Evolutionary conservation across 164 flowering plant species (phyloP).

Genomic region (Hamamelis virginiana): DNA sequence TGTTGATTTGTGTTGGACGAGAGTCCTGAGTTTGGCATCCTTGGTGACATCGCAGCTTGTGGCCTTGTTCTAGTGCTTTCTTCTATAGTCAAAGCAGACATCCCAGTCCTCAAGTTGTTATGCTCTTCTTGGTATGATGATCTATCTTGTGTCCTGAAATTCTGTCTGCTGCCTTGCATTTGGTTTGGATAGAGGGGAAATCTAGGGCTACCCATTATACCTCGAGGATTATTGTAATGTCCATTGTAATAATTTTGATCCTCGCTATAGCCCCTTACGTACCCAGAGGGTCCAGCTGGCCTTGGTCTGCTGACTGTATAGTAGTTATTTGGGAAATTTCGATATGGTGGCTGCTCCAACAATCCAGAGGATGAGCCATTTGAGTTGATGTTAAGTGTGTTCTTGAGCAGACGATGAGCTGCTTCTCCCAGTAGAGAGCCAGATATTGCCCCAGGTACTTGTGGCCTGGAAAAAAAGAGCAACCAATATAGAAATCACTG

Average conservation of each 20-base stretch:
- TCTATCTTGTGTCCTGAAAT: slow-evolving; percentile 40
- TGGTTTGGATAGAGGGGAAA: slow-evolving; percentile 33
- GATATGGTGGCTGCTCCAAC: slow-evolving; percentile 27
- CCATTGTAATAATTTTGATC: slow-evolving; percentile 32
- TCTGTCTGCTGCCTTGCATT: slow-evolving; percentile 33
- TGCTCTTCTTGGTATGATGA: slow-evolving; percentile 38
- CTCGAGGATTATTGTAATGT: slow-evolving; percentile 28
- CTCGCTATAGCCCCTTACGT: slow-evolving; percentile 47
- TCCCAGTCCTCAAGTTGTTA: slow-evolving; percentile 33
- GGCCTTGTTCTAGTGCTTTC: slow-evolving; percentile 28
- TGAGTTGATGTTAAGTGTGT: slow-evolving; percentile 58
- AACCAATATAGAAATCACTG: neutral
- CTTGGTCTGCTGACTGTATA: slow-evolving; percentile 40
- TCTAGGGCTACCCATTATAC: slow-evolving; percentile 31
- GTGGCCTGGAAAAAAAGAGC: slow-evolving; percentile 54
- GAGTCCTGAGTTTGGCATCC: slow-evolving; percentile 30
- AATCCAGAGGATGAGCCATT: slow-evolving; percentile 26
- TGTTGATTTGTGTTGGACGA: slow-evolving; percentile 20
- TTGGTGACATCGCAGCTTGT: slow-evolving; percentile 18
- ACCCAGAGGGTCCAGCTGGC: slow-evolving; percentile 73
- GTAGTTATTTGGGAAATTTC: slow-evolving; percentile 32
- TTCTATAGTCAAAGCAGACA: slow-evolving; percentile 54
- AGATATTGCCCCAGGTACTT: slow-evolving; percentile 69
- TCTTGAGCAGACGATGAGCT: slow-evolving; percentile 83
- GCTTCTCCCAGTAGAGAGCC: slow-evolving; percentile 88